These are phyloP conservation scores for Pichia deserticola DNA, from an alignment of 805 yeast genomes.

Conservation along the genomic window DNA sequence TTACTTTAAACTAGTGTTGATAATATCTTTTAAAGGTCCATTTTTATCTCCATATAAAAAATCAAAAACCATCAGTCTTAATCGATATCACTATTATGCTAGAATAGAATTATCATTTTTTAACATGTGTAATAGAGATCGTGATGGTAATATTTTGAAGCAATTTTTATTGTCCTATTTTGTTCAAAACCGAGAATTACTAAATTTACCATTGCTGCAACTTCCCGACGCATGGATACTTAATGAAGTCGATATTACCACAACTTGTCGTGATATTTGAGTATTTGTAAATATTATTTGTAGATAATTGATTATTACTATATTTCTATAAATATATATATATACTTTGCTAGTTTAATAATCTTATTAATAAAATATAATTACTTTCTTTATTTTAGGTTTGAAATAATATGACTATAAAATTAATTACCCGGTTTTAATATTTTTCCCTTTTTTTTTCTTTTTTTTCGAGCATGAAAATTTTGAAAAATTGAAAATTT, in stretches of 20 bases:
- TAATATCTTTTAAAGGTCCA: not conserved
- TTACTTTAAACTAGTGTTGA: not conserved
- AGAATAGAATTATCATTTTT: not conserved
- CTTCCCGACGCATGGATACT: not conserved
- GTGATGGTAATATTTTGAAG: no score
- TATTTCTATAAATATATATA: no score
- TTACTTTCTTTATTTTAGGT: no score
- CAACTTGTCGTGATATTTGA: not conserved
- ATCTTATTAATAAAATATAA: no score
- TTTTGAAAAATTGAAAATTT: not conserved
- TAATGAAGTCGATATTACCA: not conserved
- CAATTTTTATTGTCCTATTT: not conserved
- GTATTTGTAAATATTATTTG: no score
- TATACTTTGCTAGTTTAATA: no score
- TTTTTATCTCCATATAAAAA: not conserved
- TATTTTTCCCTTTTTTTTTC: not conserved
- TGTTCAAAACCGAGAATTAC: not conserved
- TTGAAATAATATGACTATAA: no score
- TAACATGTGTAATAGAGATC: not conserved
- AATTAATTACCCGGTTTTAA: not conserved
- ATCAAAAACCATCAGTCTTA: no score
- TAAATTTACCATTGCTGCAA: not conserved
- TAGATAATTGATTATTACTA: no score
- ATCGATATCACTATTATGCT: not conserved
- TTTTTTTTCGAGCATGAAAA: not conserved